Evolutionary conservation across 2,329 filamentous ascomycete species (phyloP).

Genomic region (Exophiala mesophila): DNA sequence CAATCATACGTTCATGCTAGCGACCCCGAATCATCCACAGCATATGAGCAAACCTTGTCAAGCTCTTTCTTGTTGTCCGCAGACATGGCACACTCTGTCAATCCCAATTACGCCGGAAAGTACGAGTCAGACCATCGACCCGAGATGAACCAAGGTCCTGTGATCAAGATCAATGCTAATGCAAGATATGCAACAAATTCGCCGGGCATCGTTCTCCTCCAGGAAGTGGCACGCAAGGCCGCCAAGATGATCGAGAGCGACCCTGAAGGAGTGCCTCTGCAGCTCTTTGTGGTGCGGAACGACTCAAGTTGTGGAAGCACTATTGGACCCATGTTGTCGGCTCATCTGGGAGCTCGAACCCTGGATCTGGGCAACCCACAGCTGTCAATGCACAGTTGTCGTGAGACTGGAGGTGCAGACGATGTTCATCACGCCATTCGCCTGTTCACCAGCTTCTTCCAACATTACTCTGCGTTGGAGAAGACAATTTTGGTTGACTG

Average conservation of each 20-base stretch:
- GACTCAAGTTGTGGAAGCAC: constrained; percentile 93
- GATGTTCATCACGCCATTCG: constrained; percentile 83
- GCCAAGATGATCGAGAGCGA: constrained; percentile 52
- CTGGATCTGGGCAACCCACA: constrained; percentile 92
- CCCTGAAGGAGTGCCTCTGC: constrained; percentile 71
- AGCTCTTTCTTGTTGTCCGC: constrained; percentile 92
- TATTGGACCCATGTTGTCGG: constrained; percentile 93
- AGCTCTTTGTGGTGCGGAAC: constrained; percentile 94
- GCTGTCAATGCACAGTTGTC: constrained; percentile 93
- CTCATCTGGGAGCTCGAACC: constrained; percentile 78
- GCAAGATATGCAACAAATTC: constrained; percentile 95
- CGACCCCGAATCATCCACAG: constrained; percentile 64
- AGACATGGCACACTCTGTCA: constrained; percentile 95
- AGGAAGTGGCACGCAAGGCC: constrained; percentile 67
- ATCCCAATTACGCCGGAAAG: constrained; percentile 90
- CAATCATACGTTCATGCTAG: constrained; percentile 59
- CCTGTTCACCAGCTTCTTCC: constrained; percentile 82
- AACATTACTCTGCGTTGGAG: constrained; percentile 77
- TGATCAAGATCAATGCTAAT: constrained; percentile 98
- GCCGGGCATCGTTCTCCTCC: constrained; percentile 85
- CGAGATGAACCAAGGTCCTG: constrained; percentile 91
- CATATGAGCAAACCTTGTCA: constrained; percentile 87
- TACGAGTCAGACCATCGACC: constrained; percentile 89
- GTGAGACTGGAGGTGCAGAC: constrained; percentile 82
- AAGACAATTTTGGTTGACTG: constrained; percentile 79